Evolutionary conservation across 106 monocot genomes (phyloP).

Genomic region (Allium cepa): DNA sequence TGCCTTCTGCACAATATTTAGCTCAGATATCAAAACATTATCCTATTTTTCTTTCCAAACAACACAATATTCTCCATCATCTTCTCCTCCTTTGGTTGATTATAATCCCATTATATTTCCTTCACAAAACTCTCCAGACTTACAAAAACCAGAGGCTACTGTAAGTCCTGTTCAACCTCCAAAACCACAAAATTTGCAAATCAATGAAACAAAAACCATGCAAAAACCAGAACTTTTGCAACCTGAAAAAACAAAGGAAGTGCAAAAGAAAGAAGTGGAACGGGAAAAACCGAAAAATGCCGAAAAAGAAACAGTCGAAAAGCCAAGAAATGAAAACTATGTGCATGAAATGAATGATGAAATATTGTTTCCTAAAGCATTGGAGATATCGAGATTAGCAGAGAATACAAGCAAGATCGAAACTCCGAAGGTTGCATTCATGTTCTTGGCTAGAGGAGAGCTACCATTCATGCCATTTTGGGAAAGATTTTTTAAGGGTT

Average conservation of each 20-base stretch:
- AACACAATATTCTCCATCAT: neutral
- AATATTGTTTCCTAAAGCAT: slow-evolving; percentile 57
- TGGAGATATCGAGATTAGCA: slow-evolving; percentile 30
- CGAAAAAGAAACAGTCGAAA: too few relatives aligned
- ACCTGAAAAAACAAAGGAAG: neutral
- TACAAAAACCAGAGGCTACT: neutral
- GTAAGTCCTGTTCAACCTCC: neutral
- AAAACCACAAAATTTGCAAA: neutral
- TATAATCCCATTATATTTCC: neutral
- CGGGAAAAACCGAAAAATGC: neutral
- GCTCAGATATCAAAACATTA: neutral
- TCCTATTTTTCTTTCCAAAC: slow-evolving; percentile 7
- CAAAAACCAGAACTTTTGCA: neutral
- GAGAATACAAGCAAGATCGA: slow-evolving; percentile 11
- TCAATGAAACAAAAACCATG: too few relatives aligned
- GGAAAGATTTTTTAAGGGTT: slow-evolving; percentile 82
- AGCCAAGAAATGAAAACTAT: too few relatives aligned
- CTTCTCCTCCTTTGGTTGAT: neutral
- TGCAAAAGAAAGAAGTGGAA: slow-evolving; percentile 9
- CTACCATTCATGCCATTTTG: slow-evolving; percentile 70
- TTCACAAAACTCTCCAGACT: neutral
- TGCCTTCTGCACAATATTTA: slow-evolving; percentile 1
- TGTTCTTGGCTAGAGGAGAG: slow-evolving; percentile 54
- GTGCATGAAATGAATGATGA: slow-evolving; percentile 52
- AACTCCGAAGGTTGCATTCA: slow-evolving; percentile 74